Conservation (phyloP, 2,329 filamentous ascomycete genomes). For the Fulvia fulva region DNA sequence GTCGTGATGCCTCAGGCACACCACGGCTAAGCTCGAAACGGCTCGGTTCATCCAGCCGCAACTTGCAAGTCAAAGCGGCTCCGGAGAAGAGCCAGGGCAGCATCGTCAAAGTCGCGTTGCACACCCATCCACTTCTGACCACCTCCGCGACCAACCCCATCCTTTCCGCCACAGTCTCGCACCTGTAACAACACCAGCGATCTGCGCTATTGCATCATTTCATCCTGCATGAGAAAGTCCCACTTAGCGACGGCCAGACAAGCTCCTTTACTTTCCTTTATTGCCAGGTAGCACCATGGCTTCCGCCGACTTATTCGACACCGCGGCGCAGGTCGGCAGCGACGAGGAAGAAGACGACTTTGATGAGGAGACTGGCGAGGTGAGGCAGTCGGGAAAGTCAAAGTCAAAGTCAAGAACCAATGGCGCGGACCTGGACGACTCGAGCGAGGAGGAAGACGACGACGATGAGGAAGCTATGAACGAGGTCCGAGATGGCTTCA, state of each 20-base stretch:
- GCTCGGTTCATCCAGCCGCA: neutral
- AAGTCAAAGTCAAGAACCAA: conserved; percentile 38
- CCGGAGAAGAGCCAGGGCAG: neutral
- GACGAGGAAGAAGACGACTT: conserved; percentile 82
- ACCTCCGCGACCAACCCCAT: neutral
- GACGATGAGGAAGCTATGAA: conserved; percentile 84
- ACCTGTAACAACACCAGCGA: neutral
- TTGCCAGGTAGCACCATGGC: conserved; percentile 14
- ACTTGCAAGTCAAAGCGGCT: neutral
- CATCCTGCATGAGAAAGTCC: neutral
- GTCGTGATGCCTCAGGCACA: neutral
- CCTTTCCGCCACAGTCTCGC: neutral
- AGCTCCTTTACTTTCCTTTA: conserved; percentile 4
- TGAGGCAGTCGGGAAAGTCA: conserved; percentile 32
- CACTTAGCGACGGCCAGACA: neutral
- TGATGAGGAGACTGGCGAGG: conserved; percentile 69
- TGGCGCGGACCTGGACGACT: conserved; percentile 63
- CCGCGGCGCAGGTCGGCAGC: conserved; percentile 78
- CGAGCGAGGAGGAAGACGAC: conserved; percentile 79
- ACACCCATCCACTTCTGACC: neutral
- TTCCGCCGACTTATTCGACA: conserved; percentile 69
- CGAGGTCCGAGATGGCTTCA: conserved; percentile 83
- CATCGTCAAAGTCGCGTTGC: neutral
- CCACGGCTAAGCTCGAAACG: neutral
- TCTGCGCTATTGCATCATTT: neutral